A percentile compares a stretch with the other conserved stretches of the same genome.
These are phyloP conservation scores for Cornus controversa DNA, from an alignment of 148 eudicot species.

Conservation along the genomic window DNA sequence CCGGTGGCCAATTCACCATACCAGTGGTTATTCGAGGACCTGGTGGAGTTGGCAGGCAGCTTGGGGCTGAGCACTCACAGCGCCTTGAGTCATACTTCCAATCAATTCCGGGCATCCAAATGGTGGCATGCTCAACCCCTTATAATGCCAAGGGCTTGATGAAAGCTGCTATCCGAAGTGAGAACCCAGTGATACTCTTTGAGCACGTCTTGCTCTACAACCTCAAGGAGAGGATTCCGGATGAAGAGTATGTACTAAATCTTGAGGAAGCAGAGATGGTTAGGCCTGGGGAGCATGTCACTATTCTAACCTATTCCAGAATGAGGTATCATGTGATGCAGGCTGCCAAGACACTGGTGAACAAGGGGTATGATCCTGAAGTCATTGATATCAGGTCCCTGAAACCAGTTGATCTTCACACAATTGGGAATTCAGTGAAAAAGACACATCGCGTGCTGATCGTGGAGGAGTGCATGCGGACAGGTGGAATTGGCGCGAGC, in stretches of 20 bases:
- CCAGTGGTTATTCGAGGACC: constrained; percentile 89
- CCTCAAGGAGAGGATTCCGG: constrained; percentile 81
- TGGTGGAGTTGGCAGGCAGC: constrained; percentile 92
- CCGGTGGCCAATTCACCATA: constrained; percentile 88
- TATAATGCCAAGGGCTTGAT: constrained; percentile 87
- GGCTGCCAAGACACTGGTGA: constrained; percentile 78
- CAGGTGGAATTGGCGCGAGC: constrained; percentile 92
- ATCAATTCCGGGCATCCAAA: constrained; percentile 81
- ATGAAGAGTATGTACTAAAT: constrained; percentile 66
- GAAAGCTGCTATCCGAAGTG: constrained; percentile 91
- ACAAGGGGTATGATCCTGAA: constrained; percentile 87
- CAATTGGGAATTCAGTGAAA: constrained; percentile 81
- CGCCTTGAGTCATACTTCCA: constrained; percentile 85
- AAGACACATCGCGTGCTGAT: constrained; percentile 86
- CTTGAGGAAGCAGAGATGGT: constrained; percentile 96
- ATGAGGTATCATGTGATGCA: constrained; percentile 95
- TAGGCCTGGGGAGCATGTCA: constrained; percentile 77
- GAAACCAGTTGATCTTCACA: constrained; percentile 81
- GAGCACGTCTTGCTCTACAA: constrained; percentile 89
- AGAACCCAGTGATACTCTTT: constrained; percentile 82
- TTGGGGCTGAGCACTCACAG: constrained; percentile 89
- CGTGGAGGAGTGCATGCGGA: constrained; percentile 92
- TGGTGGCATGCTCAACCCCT: constrained; percentile 93
- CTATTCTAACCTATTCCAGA: constrained; percentile 82
- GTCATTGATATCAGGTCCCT: constrained; percentile 85